These are phyloP conservation scores for Raphanus sativus DNA, from an alignment of 345 rosid species.

Conservation along the genomic window DNA sequence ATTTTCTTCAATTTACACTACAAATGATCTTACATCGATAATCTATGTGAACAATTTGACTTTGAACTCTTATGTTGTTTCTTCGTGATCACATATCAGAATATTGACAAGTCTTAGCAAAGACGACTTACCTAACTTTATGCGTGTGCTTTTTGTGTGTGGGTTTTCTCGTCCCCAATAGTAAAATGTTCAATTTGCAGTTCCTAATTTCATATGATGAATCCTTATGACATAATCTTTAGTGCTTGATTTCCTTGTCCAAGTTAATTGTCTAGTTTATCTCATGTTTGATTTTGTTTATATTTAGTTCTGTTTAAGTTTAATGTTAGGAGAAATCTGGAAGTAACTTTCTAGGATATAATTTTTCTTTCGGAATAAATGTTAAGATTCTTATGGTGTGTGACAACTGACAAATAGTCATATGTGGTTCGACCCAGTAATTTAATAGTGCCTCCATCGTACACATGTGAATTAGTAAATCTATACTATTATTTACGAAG, in stretches of 20 bases:
- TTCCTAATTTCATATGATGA: background rate
- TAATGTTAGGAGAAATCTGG: background rate
- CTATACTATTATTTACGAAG: too few relatives aligned
- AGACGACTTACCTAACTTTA: background rate
- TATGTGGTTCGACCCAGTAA: background rate
- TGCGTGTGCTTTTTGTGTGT: background rate
- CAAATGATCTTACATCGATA: background rate
- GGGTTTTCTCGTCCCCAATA: background rate
- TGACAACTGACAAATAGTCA: background rate
- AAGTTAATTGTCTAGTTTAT: background rate
- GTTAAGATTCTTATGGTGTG: background rate
- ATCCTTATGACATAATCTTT: background rate
- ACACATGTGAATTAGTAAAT: too few relatives aligned
- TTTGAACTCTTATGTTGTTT: conserved; percentile 17
- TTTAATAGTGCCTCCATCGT: too few relatives aligned
- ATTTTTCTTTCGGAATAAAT: background rate
- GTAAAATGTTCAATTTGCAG: background rate
- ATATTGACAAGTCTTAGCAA: conserved; percentile 18
- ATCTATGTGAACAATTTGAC: conserved; percentile 4
- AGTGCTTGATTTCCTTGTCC: background rate
- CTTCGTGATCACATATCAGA: conserved; percentile 2
- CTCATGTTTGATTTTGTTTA: background rate
- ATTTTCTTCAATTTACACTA: background rate
- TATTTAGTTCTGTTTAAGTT: background rate
- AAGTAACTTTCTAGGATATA: background rate